Base-by-base conservation (phyloP, 1,284 basidiomycete species). In the Ceratobasidium sp. region DNA sequence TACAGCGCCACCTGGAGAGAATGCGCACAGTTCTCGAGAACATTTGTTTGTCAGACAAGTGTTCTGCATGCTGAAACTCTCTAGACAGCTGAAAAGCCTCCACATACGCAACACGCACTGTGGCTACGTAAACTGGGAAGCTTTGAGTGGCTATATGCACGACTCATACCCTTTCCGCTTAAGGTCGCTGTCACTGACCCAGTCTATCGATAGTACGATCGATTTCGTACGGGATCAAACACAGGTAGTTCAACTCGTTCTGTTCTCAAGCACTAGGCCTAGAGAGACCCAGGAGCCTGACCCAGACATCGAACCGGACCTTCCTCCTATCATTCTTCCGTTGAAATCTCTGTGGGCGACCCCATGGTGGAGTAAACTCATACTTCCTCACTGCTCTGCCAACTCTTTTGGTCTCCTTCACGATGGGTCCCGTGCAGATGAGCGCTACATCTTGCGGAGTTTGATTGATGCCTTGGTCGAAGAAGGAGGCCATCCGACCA, bases 181-280 rank as follows among this genome's bases (percentile, higher is more conserved):
- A 8, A 60, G 28, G 28, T 59, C 57, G 9, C 41, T 59, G 36
- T 59, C 57, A 26, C 14, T 39, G 9, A 43, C 41, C 10, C 57
- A 59, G 14, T 41, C n/a, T 43, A 41, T 43, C n/a, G 41, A 41
- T 39, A 36, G 57, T n/a, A 59, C 57, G 10, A 9, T 59, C 26
- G 57, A 43, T 12, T 59, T 59, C n/a, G 57, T 59, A n/a, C 57
- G 57, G 10, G 41, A 59, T 14, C 57, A 59, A 41, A 41, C 34
- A 8, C 36, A 43, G 36, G 4, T 59, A 21, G 26, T 28, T 39
- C 57, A 59, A 5, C 57, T 59, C 4, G 34, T 43, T 30, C 14
- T 59, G 18, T 43, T 59, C 32, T 59, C 57, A 21, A 43, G 26
- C 18, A 41, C 57, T 21, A 43, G 41, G 10, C n/a, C 23, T 30